Base-by-base conservation (phyloP, 2,329 filamentous ascomycete genomes). In the Amauroascus verrucosus region DNA sequence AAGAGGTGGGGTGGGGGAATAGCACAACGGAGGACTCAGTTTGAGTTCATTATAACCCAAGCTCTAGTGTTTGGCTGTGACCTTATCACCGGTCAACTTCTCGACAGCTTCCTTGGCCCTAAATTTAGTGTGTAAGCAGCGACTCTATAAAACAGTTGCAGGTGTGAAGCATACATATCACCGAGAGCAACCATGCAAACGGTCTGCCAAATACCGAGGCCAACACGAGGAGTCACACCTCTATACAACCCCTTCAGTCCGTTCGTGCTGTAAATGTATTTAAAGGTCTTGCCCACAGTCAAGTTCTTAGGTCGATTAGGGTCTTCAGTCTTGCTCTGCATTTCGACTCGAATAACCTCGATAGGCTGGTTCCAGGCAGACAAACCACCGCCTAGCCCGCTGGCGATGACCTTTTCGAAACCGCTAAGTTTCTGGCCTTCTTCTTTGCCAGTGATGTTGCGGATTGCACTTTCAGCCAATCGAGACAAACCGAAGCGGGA, bases 341-440 rank as follows among this genome's bases (percentile, higher is more conserved):
- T 96, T 81, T 98, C 93, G 58, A 98, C 91, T 60, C 93, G 88
- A 70, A 98, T 96, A 69, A 98, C 93, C 81, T 98, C 93, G 70
- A 98, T 98, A 58, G 93, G 93, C 80, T 98, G 93, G 76, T 98
- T 98, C 93, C 93, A 98, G 60, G 93, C 93, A 58, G 84, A 89
- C 65, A 98, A 78, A 69, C 93, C 93, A 81, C 93, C 93, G 75
- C 93, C 93, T 8, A 98, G 70, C 60, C 82, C 82, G 59, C 84
- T 88, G 46, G 93, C 90, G 54, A 88, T 70, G 67, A 98, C 85
- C 82, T 97, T 97, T 79, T 98, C 93, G 57, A 76, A 68, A 28
- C 85, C 82, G 61, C 75, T 77, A 59, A 98, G 81, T 77, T 88
- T 89, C 69, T 91, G 82, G 61, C 77, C 77, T 11, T 91, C 76